Percentiles rank a stretch among this genome's conserved stretches.
Conservation (phyloP, 1,284 basidiomycete species). For the Thecaphora thlaspeos region DNA sequence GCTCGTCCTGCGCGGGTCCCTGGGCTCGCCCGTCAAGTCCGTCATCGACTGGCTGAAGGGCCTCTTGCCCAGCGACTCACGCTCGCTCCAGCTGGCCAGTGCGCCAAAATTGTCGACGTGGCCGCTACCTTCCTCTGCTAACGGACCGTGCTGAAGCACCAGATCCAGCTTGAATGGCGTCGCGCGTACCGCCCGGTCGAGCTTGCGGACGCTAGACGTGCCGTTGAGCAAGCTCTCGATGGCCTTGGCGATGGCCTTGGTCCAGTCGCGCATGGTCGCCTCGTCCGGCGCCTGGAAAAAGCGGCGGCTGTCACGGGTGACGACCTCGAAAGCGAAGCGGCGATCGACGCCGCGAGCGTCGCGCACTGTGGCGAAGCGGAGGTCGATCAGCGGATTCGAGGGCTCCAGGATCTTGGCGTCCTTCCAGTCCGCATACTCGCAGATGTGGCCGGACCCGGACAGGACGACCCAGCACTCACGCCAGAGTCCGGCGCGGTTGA, state of each 20-base stretch:
- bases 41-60: conserved; percentile 47
- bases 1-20: background rate
- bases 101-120: conserved; percentile 28
- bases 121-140: conserved; percentile 10
- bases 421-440: conserved; percentile 48
- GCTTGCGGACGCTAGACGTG: conserved; percentile 46
- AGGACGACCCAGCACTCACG: conserved; percentile 48
- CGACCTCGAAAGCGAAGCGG: conserved; percentile 61
- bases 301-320: conserved; percentile 61
- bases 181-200: conserved; percentile 35
- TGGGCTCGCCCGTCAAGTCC: conserved; percentile 16
- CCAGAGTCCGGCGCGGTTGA: conserved; percentile 39
- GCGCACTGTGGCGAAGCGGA: conserved; percentile 53
- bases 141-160: conserved; percentile 5
- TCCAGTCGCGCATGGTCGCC: conserved; percentile 61
- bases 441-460: conserved; percentile 43
- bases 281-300: conserved; percentile 63
- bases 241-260: conserved; percentile 62
- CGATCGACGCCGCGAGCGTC: conserved; percentile 48
- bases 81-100: conserved; percentile 11
- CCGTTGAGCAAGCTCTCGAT: conserved; percentile 63
- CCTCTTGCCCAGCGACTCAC: background rate
- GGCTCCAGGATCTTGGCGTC: conserved; percentile 40
- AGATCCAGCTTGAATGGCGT: conserved; percentile 16
- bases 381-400: conserved; percentile 44